Evolutionary conservation across 345 rosid genomes (phyloP).

Genomic region (Eucalyptus marginata): DNA sequence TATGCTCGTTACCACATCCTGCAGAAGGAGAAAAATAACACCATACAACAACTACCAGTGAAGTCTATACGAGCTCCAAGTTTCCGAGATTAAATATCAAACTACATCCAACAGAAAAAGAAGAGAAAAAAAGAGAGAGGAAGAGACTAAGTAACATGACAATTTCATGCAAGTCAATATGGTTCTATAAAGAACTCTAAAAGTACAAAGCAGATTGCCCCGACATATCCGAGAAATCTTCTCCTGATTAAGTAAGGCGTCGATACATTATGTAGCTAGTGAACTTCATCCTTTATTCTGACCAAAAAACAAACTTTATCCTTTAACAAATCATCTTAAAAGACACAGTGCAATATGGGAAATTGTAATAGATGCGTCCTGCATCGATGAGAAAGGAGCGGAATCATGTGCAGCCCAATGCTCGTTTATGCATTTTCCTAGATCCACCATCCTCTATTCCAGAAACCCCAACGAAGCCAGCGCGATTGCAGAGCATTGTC

Average conservation of each 20-base stretch:
- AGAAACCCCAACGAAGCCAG: not conserved
- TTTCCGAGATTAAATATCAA: not conserved
- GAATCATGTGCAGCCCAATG: not conserved
- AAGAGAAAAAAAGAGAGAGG: not conserved
- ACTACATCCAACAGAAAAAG: not conserved
- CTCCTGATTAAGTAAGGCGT: not conserved
- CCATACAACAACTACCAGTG: not conserved
- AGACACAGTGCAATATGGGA: not conserved
- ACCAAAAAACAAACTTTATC: not conserved
- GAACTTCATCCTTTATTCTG: not conserved
- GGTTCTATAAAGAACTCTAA: not conserved
- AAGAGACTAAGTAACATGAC: not conserved
- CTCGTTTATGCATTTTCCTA: not conserved
- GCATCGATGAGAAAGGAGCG: not conserved
- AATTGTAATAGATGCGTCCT: not conserved
- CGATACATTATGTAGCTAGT: not conserved
- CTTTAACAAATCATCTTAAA: not conserved
- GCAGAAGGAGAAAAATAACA: not conserved
- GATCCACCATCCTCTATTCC: not conserved
- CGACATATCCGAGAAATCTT: not conserved
- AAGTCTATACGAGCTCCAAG: not conserved
- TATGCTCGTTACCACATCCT: not conserved
- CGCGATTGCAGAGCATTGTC: not conserved
- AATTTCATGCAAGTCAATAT: not conserved
- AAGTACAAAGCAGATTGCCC: not conserved